Evolutionary conservation across 2,329 filamentous ascomycete species (phyloP).

Genomic region (Fusarium musae): DNA sequence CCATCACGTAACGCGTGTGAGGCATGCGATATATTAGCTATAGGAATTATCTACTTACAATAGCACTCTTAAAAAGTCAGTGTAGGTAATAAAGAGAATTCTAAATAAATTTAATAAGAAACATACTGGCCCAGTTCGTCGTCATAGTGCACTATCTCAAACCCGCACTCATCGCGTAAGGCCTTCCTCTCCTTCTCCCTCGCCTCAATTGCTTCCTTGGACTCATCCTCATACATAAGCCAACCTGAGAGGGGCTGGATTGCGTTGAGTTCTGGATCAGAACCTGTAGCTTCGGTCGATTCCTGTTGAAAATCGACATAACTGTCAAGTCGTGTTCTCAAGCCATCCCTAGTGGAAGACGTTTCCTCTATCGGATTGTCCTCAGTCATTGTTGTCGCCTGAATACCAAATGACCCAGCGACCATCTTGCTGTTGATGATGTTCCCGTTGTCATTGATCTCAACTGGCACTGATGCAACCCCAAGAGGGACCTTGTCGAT

Average conservation of each 20-base stretch:
- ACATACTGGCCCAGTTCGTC: too few relatives aligned
- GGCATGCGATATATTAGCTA: too few relatives aligned
- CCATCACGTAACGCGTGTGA: neutral
- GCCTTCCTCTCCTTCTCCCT: neutral
- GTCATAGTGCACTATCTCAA: too few relatives aligned
- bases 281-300: neutral
- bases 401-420: neutral
- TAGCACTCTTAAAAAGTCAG: too few relatives aligned
- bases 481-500: neutral
- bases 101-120: too few relatives aligned
- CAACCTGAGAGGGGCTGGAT: neutral
- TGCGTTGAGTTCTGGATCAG: neutral
- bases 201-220: neutral
- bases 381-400: neutral
- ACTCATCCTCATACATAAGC: neutral
- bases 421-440: neutral
- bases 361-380: rapidly evolving
- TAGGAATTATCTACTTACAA: too few relatives aligned
- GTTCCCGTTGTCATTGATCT: neutral
- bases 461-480: neutral
- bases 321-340: neutral
- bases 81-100: too few relatives aligned
- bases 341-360: rapidly evolving
- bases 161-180: neutral
- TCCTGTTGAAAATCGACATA: rapidly evolving